Base-by-base conservation (phyloP, 1,139 yeast species). In the Yamadazyma epiphylla region DNA sequence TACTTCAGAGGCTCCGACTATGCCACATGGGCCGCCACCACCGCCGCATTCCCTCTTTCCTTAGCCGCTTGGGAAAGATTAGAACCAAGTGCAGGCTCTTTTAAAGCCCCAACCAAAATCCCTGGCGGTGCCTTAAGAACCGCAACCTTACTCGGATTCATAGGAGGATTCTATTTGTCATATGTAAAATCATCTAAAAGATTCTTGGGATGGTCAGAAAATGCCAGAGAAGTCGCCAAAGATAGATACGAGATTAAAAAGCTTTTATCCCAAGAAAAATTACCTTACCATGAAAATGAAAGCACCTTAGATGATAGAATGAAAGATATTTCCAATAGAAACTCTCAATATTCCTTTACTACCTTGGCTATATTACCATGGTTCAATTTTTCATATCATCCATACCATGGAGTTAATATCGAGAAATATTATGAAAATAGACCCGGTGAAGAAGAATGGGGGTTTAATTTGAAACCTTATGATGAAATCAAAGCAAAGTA, bases 381-480 rank as follows among this genome's bases (percentile, higher is more conserved):
- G 88, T 84, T 86, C 67, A 86, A 86, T 60, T 63, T 83, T 42
- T 88, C 80, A 29, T 63, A 78, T 51, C 95, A 86, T 58, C 88
- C 86, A 46, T 81, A 79, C 62, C 95, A 86, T 56, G 94, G 94
- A 22, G 80, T 83, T 35, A 82, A 80, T 51, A 65, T 82, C 36
- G 65, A 70, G 44, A 80, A 76, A 53, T 82, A 82, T 55, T 80
- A 80, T 54, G 85, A 77, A 56, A 72, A 70, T 31, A 68, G 89
- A 51, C 65, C 70, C 9, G 75, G 75, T 26, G 75, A 69, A 51
- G 74, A 66, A 49, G 60, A 50, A 19, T 69, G 75, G 75, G 73
- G 72, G 16, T 66, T 68, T 43, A 47, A 47, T 24, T 42, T 44
- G 27, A 64, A 63, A 53, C 70, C 74, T 21, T 61, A 53, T 31